Base-by-base conservation (phyloP, 495 filamentous ascomycete species). In the Xylaria grammica region DNA sequence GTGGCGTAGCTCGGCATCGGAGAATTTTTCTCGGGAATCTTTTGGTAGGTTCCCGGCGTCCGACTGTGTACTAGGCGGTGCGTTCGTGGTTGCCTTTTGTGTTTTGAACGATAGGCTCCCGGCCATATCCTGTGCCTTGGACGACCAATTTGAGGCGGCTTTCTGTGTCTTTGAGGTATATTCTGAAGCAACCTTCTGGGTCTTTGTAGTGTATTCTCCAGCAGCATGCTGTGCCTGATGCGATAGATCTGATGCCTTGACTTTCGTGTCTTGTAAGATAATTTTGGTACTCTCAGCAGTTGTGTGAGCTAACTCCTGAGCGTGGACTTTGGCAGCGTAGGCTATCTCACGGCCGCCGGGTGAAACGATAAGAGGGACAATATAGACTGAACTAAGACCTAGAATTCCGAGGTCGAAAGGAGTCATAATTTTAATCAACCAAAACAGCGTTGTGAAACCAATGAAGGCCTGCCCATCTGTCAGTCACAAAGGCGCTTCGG, bases 201-300 rank as follows among this genome's bases (percentile, higher is more conserved):
- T 13, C 2, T 49, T 49, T 0, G 46, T 24, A 10, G 6, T 4
- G 10, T 17, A 19, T 17, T 52, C 15, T 7, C 52, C 52, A n/a
- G 40, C 38, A 34, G 26, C 44, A 4, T 48, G 24, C 48, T 45
- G 38, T 7, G 40, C 19, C 42, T 19, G 32, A 17, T 19, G 2
- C 17, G 55, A 59, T 17, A 59, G 38, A 34, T 59, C 55, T 17
- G 27, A 26, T 34, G 55, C 38, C 26, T 59, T 59, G 15, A 17
- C 38, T 46, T 34, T 57, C 2, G 17, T 19, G 15, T 44, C 26
- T 2, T n/a, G 19, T 13, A 45, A 2, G 6, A 26, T 26, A 5
- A 20, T 20, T 13, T n/a, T 32, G 13, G 54, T 22, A 57, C 26
- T 57, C 13, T 57, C 54, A 4, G 34, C 11, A 4, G 54, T 29